phyloP scores from a whole-genome alignment of 768 basidiomycete species.

The Strobilomyces confusus region DNA sequence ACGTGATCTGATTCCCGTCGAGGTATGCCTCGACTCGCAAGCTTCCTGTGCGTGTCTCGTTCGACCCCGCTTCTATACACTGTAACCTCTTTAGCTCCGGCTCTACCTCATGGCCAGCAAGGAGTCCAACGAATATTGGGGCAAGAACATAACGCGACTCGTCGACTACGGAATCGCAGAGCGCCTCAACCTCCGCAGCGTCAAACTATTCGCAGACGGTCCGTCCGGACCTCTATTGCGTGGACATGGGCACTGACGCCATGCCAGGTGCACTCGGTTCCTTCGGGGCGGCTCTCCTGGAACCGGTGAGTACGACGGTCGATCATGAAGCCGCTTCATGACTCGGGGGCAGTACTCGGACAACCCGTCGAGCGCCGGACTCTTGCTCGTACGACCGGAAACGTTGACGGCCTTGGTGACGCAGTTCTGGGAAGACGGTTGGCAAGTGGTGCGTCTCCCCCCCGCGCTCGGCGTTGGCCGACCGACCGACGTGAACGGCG shows the following conservation, averaged over 20 bases:
- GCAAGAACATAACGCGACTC: slow-evolving; percentile 54
- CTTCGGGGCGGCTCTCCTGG: slow-evolving; percentile 85
- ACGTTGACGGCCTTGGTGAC: slow-evolving; percentile 51
- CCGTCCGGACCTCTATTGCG: neutral
- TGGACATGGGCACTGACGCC: slow-evolving; percentile 2
- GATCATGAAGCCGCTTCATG: neutral
- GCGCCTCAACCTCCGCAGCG: slow-evolving; percentile 54
- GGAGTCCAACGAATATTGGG: slow-evolving; percentile 61
- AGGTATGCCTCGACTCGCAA: slow-evolving; percentile 68
- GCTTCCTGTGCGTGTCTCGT: slow-evolving; percentile 53
- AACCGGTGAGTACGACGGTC: slow-evolving; percentile 39
- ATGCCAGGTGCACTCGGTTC: slow-evolving; percentile 78
- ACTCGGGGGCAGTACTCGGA: slow-evolving; percentile 56
- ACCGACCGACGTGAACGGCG: neutral
- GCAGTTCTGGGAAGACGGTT: slow-evolving; percentile 66
- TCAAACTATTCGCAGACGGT: slow-evolving; percentile 82
- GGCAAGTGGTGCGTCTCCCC: slow-evolving; percentile 69
- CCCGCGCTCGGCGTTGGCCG: neutral
- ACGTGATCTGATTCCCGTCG: slow-evolving; percentile 3
- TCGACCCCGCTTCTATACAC: neutral
- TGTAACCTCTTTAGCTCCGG: slow-evolving; percentile 40
- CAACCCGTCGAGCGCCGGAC: slow-evolving; percentile 64
- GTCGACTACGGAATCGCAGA: slow-evolving; percentile 52
- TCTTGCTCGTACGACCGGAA: slow-evolving; percentile 58
- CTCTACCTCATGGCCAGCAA: slow-evolving; percentile 59